These are phyloP conservation scores for Populus nigra DNA, from an alignment of 345 rosid species.

Conservation along the genomic window DNA sequence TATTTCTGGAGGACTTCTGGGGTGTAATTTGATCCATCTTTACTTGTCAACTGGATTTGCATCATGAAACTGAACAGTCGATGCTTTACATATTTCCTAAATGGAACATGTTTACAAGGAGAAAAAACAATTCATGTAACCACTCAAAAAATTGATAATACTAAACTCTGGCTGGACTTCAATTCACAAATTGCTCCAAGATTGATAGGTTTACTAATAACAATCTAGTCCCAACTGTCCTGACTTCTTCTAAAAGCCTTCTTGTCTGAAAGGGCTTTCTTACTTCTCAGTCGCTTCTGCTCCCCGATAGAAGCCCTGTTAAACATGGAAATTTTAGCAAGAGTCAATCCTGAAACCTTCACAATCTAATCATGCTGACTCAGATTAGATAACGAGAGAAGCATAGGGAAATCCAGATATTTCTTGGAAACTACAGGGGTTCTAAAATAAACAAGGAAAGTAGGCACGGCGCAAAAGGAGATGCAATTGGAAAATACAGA, in stretches of 20 bases:
- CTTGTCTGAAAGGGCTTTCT: constrained; percentile 74
- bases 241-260: constrained; percentile 80
- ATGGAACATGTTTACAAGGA: not conserved
- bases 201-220: not conserved
- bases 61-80: not conserved
- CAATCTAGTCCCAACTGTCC: constrained; percentile 61
- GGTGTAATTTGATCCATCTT: not conserved
- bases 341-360: not conserved
- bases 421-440: not conserved
- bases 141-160: not conserved
- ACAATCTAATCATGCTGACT: no score
- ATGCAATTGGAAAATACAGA: not conserved
- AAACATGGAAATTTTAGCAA: constrained; percentile 6
- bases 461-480: constrained; percentile 3
- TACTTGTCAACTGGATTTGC: not conserved
- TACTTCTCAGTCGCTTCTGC: constrained; percentile 69
- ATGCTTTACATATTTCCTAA: not conserved
- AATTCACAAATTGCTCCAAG: not conserved
- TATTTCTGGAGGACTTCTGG: not conserved
- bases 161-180: not conserved
- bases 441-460: not conserved
- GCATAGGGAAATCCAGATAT: not conserved
- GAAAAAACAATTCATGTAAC: not conserved
- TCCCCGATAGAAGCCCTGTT: constrained; percentile 86
- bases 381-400: not conserved